These are phyloP conservation scores for Chalciporus piperatus DNA, from an alignment of 768 basidiomycete species.

Conservation along the genomic window DNA sequence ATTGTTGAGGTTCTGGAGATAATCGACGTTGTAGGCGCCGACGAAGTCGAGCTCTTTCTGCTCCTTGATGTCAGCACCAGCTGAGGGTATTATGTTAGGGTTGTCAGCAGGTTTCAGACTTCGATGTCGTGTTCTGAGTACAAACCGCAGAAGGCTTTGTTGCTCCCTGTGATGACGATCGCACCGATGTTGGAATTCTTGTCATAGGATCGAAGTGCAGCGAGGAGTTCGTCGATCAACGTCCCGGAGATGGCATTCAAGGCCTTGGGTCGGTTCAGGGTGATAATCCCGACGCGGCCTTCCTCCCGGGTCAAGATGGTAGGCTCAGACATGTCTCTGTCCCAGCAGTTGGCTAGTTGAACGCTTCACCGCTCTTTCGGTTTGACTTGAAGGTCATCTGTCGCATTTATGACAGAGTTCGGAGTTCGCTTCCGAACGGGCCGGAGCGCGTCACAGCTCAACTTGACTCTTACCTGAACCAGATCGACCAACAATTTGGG, in stretches of 20 bases:
- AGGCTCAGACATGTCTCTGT: slow-evolving; percentile 21
- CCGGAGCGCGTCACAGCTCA: no score
- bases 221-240: slow-evolving; percentile 76
- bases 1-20: slow-evolving; percentile 44
- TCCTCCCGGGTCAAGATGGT: slow-evolving; percentile 20
- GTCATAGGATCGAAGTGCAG: slow-evolving; percentile 66
- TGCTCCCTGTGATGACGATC: slow-evolving; percentile 88
- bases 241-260: slow-evolving; percentile 83
- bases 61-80: slow-evolving; percentile 97
- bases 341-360: neutral
- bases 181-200: slow-evolving; percentile 69
- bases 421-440: neutral
- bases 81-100: slow-evolving; percentile 25
- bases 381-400: no score
- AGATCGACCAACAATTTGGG: neutral
- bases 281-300: slow-evolving; percentile 49
- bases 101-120: slow-evolving; percentile 20
- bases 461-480: no score
- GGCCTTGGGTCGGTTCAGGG: slow-evolving; percentile 81
- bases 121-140: no score
- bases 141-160: slow-evolving; percentile 62
- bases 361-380: neutral
- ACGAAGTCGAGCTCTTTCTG: slow-evolving; percentile 82
- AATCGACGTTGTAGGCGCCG: slow-evolving; percentile 43
- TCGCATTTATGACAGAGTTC: slow-evolving; percentile 15